phyloP scores from a whole-genome alignment of 345 rosid genomes.

The Excoecaria cochinchinensis region DNA sequence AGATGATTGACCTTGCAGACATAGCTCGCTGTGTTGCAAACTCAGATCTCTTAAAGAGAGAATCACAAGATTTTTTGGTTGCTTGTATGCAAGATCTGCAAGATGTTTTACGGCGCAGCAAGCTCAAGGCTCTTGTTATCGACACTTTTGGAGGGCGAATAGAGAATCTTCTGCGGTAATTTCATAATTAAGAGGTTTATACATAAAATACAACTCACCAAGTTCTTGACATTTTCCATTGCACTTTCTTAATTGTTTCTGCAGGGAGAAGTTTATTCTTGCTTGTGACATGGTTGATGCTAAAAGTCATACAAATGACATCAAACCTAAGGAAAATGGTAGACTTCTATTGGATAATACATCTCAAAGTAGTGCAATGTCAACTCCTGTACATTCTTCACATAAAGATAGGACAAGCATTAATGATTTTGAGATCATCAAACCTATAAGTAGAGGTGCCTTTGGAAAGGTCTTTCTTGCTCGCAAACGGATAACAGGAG shows the following conservation, averaged over 20 bases:
- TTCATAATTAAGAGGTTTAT: constrained; percentile 14
- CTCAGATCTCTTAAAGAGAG: constrained; percentile 58
- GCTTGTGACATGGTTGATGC: constrained; percentile 53
- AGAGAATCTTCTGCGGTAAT: constrained; percentile 67
- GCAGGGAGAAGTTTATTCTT: constrained; percentile 73
- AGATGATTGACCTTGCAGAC: constrained; percentile 85
- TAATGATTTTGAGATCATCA: constrained; percentile 80
- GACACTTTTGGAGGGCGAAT: constrained; percentile 80
- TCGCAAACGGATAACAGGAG: constrained; percentile 78
- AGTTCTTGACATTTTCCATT: constrained; percentile 6
- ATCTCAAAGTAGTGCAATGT: constrained; percentile 44
- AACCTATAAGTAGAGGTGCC: constrained; percentile 83
- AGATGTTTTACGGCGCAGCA: constrained; percentile 61
- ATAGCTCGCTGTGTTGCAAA: constrained; percentile 77
- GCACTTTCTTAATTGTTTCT: constrained; percentile 14
- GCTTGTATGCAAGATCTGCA: constrained; percentile 84
- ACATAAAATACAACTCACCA: constrained; percentile 9
- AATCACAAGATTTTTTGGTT: constrained; percentile 56
- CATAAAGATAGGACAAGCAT: constrained; percentile 73
- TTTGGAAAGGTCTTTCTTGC: constrained; percentile 88
- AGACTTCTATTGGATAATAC: constrained; percentile 41
- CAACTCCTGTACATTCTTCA: constrained; percentile 47
- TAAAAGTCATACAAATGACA: constrained; percentile 38
- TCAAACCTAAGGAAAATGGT: constrained; percentile 43
- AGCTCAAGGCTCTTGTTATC: constrained; percentile 73